These are phyloP conservation scores for Ramaria rubella DNA, from an alignment of 768 basidiomycete species.

Conservation along the genomic window DNA sequence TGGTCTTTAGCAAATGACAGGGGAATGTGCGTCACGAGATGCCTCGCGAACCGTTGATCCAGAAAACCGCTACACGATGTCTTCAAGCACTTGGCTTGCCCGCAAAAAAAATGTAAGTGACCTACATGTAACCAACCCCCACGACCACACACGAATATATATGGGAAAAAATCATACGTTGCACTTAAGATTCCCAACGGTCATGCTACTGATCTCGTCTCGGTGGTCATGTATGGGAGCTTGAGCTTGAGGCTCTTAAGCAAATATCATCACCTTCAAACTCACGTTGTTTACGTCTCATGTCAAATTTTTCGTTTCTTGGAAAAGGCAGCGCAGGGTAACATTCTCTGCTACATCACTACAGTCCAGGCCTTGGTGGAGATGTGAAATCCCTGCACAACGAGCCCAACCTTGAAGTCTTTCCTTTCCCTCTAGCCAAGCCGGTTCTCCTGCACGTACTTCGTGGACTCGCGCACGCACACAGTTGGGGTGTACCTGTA, in stretches of 20 bases:
- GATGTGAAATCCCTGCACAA: slow-evolving; percentile 1
- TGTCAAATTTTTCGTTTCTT: not conserved
- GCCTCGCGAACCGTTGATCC: not conserved
- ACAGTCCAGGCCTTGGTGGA: slow-evolving; percentile 7
- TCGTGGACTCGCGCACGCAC: slow-evolving; percentile 7
- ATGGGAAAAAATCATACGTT: slow-evolving; percentile 6
- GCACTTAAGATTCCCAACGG: slow-evolving; percentile 12
- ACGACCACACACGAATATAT: no score
- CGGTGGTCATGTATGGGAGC: not conserved
- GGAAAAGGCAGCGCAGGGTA: not conserved
- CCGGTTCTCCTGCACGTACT: slow-evolving; percentile 6
- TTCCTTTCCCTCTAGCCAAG: slow-evolving; percentile 5
- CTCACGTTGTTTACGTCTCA: slow-evolving; percentile 7
- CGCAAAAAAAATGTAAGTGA: slow-evolving; percentile 7
- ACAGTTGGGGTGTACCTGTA: slow-evolving; percentile 4
- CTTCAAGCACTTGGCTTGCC: slow-evolving; percentile 13
- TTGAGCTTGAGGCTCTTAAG: not conserved
- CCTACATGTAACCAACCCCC: not conserved
- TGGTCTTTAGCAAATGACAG: no score
- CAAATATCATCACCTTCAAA: not conserved
- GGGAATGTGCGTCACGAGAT: no score
- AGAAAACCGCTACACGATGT: slow-evolving; percentile 11
- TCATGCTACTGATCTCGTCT: not conserved
- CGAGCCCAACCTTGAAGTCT: no score
- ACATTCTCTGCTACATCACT: slow-evolving; percentile 10